Percentiles rank a stretch among this genome's conserved stretches.
phyloP scores from a whole-genome alignment of 2,329 filamentous ascomycete genomes.

The Fusarium clavum region DNA sequence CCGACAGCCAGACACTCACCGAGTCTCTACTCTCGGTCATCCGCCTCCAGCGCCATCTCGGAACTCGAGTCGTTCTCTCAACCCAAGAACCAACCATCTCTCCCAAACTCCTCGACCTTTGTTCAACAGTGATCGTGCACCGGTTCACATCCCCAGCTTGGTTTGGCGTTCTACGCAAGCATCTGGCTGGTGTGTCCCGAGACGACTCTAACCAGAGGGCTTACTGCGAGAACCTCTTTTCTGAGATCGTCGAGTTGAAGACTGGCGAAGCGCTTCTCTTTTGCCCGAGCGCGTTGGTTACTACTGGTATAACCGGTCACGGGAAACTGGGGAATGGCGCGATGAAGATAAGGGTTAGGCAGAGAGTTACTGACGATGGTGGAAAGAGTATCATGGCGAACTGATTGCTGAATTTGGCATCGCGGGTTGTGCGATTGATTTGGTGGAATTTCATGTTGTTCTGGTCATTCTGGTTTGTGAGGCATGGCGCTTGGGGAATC shows the following conservation, averaged over 20 bases:
- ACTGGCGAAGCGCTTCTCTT: constrained; percentile 3
- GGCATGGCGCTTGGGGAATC: background rate
- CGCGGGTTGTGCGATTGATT: accelerated
- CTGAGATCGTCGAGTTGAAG: background rate
- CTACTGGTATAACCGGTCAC: background rate
- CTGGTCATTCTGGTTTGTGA: background rate
- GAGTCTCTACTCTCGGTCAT: background rate
- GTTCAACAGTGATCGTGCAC: background rate
- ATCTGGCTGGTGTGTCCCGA: background rate
- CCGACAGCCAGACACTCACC: background rate
- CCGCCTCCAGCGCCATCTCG: background rate
- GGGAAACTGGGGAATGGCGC: background rate
- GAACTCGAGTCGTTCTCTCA: background rate
- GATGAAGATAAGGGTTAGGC: background rate
- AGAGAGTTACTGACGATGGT: background rate
- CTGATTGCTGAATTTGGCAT: accelerated
- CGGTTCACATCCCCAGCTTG: background rate
- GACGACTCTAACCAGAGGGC: background rate
- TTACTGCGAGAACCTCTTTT: background rate
- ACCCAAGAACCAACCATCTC: constrained; percentile 6
- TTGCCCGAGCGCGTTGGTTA: background rate
- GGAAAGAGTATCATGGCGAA: background rate
- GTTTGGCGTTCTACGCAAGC: background rate
- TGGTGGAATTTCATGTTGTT: background rate
- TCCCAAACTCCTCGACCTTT: background rate